phyloP scores from a whole-genome alignment of 495 filamentous ascomycete genomes.

The Terfezia claveryi region DNA sequence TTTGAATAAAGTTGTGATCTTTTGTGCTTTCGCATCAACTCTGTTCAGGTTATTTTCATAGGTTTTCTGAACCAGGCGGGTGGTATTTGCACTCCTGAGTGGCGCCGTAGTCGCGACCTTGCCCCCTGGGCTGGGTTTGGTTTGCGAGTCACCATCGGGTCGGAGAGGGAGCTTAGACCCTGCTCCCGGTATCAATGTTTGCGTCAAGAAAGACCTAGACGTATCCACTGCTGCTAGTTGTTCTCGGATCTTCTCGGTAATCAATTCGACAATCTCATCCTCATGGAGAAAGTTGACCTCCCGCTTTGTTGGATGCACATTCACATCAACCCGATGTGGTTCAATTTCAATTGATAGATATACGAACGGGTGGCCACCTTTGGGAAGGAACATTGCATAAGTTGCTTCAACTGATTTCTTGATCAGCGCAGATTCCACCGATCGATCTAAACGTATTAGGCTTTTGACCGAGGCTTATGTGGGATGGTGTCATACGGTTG shows the following conservation, averaged over 20 bases:
- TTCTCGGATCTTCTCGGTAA: conserved; percentile 59
- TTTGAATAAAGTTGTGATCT: conserved; percentile 87
- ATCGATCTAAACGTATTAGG: conserved; percentile 30
- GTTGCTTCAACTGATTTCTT: conserved; percentile 82
- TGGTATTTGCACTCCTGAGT: conserved; percentile 13
- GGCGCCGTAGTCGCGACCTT: conserved; percentile 22
- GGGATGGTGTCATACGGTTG: conserved; percentile 32
- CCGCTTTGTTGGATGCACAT: conserved; percentile 91
- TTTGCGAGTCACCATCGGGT: conserved; percentile 1
- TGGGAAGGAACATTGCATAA: conserved; percentile 76
- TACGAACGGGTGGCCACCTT: conserved; percentile 82
- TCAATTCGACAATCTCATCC: conserved; percentile 79
- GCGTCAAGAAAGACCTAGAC: conserved; percentile 82
- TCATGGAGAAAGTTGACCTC: conserved; percentile 98
- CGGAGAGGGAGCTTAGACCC: conserved; percentile 16
- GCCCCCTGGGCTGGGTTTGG: conserved; percentile 15
- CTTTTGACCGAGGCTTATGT: neutral
- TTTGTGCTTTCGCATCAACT: conserved; percentile 72
- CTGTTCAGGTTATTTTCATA: conserved; percentile 81
- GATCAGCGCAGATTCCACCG: conserved; percentile 80
- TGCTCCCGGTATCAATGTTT: conserved; percentile 60
- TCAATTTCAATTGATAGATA: conserved; percentile 91
- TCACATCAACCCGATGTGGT: conserved; percentile 84
- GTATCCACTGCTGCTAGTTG: conserved; percentile 78
- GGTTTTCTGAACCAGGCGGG: conserved; percentile 31